Evolutionary conservation across 768 basidiomycete species (phyloP).

Genomic region (Tephrocybe sp.): DNA sequence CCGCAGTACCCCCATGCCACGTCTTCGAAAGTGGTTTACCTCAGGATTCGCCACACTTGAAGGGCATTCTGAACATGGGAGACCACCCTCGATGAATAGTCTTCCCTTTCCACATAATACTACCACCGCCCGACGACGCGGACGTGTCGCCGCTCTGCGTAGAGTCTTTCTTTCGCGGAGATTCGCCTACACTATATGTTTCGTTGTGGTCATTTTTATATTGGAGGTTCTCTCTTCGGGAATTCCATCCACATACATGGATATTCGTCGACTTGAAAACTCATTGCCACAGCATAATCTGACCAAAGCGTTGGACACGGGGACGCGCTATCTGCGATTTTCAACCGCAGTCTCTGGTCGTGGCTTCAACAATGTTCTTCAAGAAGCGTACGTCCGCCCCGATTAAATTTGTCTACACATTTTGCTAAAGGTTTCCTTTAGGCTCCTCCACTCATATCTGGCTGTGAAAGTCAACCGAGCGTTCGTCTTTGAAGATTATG

Average conservation of each 20-base stretch:
- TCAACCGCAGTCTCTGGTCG: slow-evolving; percentile 55
- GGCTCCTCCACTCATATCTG: slow-evolving; percentile 51
- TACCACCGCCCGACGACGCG: not conserved
- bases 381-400: slow-evolving; percentile 44
- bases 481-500: slow-evolving; percentile 64
- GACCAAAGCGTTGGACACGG: slow-evolving; percentile 1
- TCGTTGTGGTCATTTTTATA: not conserved
- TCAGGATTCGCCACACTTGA: not conserved
- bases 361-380: slow-evolving; percentile 60
- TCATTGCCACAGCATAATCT: slow-evolving; percentile 19
- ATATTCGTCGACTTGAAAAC: slow-evolving; percentile 17
- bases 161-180: not conserved
- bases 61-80: no score
- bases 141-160: not conserved
- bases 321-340: slow-evolving; percentile 42
- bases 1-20: no score
- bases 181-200: not conserved
- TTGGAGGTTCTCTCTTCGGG: slow-evolving; percentile 15
- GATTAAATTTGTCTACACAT: not conserved
- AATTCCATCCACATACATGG: slow-evolving; percentile 19
- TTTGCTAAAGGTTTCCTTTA: slow-evolving; percentile 13
- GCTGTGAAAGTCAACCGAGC: slow-evolving; percentile 47
- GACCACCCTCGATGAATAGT: not conserved
- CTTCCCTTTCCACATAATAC: not conserved
- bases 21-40: not conserved